Percentiles rank a stretch among this genome's conserved stretches.
Evolutionary conservation across 1,284 basidiomycete species (phyloP).

Genomic region (Lentinula novae-zelandiae): DNA sequence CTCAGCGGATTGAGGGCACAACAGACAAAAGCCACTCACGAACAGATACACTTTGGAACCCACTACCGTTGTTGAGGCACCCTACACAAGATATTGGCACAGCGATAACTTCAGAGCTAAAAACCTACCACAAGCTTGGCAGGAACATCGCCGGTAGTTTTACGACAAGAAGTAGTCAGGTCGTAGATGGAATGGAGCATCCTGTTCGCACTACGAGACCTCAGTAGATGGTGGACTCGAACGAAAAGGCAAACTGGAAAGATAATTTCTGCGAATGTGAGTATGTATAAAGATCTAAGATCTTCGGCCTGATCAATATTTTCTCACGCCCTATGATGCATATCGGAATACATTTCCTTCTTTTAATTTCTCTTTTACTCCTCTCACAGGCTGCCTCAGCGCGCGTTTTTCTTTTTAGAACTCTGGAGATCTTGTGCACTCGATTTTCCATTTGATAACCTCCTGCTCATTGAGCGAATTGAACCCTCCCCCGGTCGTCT

Average conservation of each 20-base stretch:
- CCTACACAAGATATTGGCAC: slow-evolving; percentile 37
- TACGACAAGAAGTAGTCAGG: slow-evolving; percentile 81
- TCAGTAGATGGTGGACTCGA: not conserved
- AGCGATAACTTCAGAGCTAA: not conserved
- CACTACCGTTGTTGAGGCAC: slow-evolving; percentile 81
- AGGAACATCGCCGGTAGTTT: slow-evolving; percentile 83
- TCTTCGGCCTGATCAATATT: not conserved
- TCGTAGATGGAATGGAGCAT: slow-evolving; percentile 82
- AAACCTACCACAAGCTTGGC: slow-evolving; percentile 80
- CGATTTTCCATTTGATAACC: not conserved
- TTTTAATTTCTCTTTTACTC: not conserved
- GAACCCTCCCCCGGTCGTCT: not conserved
- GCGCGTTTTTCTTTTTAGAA: not conserved
- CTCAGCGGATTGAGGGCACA: slow-evolving; percentile 3
- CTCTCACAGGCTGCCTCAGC: not conserved
- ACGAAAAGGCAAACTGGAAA: not conserved
- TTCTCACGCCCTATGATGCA: not conserved
- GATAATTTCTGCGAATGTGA: not conserved
- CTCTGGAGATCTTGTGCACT: not conserved
- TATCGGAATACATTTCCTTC: not conserved
- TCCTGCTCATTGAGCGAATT: not conserved
- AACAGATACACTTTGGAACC: slow-evolving; percentile 85
- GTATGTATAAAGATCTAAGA: not conserved
- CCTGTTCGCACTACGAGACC: not conserved
- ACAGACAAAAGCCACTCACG: slow-evolving; percentile 40